phyloP scores from a whole-genome alignment of 2,329 filamentous ascomycete genomes.

The Chlorencoelia australis region DNA sequence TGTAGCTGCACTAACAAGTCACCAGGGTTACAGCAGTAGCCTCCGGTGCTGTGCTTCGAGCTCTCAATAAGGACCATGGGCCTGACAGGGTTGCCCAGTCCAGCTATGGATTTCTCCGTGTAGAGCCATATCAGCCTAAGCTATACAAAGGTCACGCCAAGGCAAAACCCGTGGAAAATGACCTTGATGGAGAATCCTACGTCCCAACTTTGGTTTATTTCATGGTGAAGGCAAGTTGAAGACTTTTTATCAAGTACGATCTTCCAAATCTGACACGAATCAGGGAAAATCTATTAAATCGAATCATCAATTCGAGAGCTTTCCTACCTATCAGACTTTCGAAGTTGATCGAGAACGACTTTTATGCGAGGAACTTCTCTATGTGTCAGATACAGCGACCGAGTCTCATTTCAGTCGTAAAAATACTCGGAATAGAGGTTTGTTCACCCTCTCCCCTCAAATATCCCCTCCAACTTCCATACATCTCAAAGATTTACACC shows the following conservation, averaged over 20 bases:
- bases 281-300: conserved; percentile 9
- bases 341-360: conserved; percentile 4
- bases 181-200: conserved; percentile 11
- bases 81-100: conserved; percentile 9
- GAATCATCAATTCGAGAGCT: conserved; percentile 4
- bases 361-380: conserved; percentile 15
- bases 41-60: conserved; percentile 13
- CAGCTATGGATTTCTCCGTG: conserved; percentile 13
- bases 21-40: conserved; percentile 13
- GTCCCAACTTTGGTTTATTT: conserved; percentile 14
- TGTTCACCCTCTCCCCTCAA: neutral
- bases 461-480: neutral
- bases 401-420: conserved; percentile 7
- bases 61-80: conserved; percentile 14
- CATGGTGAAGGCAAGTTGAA: conserved; percentile 9
- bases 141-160: conserved; percentile 1
- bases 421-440: conserved; percentile 9
- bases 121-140: conserved; percentile 8
- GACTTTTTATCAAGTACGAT: neutral
- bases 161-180: conserved; percentile 1
- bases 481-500: too few species aligned
- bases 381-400: conserved; percentile 10
- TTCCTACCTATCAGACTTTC: conserved; percentile 9
- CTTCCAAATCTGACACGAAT: neutral
- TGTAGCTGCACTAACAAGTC: neutral